Evolutionary conservation across 2,329 filamentous ascomycete genomes (phyloP).

Genomic region (Thermothelomyces thermophilus): DNA sequence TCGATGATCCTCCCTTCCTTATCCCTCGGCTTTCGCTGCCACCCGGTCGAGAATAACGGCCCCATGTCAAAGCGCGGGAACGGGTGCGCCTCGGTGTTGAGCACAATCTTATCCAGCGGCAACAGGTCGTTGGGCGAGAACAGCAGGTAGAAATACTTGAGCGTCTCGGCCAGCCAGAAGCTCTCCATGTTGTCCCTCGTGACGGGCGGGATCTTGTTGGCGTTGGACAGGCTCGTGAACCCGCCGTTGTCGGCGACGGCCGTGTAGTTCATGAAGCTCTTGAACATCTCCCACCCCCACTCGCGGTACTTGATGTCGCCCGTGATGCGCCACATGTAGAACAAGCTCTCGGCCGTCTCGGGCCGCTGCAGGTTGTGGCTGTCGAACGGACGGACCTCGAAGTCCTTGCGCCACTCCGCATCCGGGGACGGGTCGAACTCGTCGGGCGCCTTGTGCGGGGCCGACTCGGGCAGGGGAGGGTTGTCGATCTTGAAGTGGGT

Average conservation of each 20-base stretch:
- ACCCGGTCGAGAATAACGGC: conserved; percentile 71
- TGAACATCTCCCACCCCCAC: conserved; percentile 99
- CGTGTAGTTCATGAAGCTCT: conserved; percentile 80
- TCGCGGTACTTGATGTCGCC: conserved; percentile 82
- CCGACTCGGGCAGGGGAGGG: conserved; percentile 58
- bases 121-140: conserved; percentile 80
- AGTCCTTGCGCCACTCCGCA: conserved; percentile 70
- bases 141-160: conserved; percentile 95
- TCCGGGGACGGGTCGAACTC: conserved; percentile 46
- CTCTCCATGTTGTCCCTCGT: conserved; percentile 93
- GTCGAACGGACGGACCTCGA: conserved; percentile 72
- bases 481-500: conserved; percentile 76
- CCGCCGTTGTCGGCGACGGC: conserved; percentile 70
- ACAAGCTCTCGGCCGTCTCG: conserved; percentile 91
- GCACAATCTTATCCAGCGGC: conserved; percentile 77
- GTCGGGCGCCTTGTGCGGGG: conserved; percentile 43
- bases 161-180: conserved; percentile 96
- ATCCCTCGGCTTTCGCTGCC: conserved; percentile 62
- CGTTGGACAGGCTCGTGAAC: conserved; percentile 75
- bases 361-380: conserved; percentile 89
- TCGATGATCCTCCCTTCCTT: conserved; percentile 35
- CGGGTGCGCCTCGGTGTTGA: conserved; percentile 94
- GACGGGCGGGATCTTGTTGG: conserved; percentile 61
- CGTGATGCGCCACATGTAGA: conserved; percentile 99
- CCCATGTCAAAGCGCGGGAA: conserved; percentile 82